Evolutionary conservation across 176 grass and related monocot species (phyloP).

Genomic region (Triticum turgidum): DNA sequence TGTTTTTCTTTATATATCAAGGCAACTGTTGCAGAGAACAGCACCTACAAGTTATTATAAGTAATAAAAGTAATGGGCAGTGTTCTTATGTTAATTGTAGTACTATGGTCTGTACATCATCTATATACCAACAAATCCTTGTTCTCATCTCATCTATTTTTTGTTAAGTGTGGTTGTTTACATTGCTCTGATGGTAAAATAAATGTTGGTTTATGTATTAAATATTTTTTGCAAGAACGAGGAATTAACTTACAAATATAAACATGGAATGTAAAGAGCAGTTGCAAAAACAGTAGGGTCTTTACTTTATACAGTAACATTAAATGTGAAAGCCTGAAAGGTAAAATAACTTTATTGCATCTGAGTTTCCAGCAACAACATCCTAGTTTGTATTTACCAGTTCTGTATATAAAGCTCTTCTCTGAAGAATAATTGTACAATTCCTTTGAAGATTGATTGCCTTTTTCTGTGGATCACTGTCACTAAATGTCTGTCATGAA

Average conservation of each 20-base stretch:
- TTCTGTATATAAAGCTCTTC: not conserved
- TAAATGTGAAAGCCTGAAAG: not conserved
- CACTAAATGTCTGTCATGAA: slow-evolving; percentile 8
- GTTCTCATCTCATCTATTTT: not conserved
- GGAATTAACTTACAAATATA: not conserved
- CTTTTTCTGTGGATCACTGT: not conserved
- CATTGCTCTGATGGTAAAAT: not conserved
- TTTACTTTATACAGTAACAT: slow-evolving; percentile 3
- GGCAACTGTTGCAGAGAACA: not conserved
- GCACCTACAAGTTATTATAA: not conserved
- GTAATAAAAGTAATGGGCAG: not conserved
- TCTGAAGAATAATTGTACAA: slow-evolving; percentile 15
- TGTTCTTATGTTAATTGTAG: not conserved
- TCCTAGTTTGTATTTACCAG: not conserved
- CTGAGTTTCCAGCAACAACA: not conserved
- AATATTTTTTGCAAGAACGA: not conserved
- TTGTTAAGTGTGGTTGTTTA: not conserved
- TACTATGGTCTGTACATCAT: not conserved
- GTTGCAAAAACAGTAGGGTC: not conserved
- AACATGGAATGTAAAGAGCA: slow-evolving; percentile 7
- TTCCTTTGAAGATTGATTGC: not conserved
- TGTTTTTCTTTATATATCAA: slow-evolving; percentile 10
- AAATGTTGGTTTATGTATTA: not conserved
- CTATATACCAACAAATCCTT: slow-evolving; percentile 3
- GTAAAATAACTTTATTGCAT: not conserved